Conservation (phyloP, 75 land plant species). For the Azolla pinnata region DNA sequence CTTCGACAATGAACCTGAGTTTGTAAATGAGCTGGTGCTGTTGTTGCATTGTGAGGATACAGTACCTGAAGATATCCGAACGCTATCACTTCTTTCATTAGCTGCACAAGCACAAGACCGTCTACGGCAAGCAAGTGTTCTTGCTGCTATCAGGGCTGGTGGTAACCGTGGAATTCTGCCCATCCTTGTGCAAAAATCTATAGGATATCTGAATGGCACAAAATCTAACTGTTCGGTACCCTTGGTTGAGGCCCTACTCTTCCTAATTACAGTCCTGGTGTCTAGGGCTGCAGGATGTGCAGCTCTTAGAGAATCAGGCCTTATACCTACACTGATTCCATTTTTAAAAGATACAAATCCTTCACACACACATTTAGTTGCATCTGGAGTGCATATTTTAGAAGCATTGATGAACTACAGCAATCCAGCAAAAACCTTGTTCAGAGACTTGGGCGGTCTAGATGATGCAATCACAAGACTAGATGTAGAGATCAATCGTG, state of each 20-base stretch:
- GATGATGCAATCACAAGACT: slow-evolving; percentile 34
- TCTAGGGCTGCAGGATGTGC: slow-evolving; percentile 25
- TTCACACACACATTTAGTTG: slow-evolving; percentile 8
- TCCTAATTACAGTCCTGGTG: slow-evolving; percentile 30
- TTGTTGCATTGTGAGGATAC: slow-evolving; percentile 29
- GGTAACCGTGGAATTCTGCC: slow-evolving; percentile 33
- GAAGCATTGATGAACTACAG: slow-evolving; percentile 20
- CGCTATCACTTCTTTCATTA: slow-evolving; percentile 27
- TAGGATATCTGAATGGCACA: slow-evolving; percentile 23
- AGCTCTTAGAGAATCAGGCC: slow-evolving; percentile 11
- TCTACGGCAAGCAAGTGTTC: slow-evolving; percentile 30
- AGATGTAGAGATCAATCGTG: slow-evolving; percentile 22
- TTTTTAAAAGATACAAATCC: slow-evolving; percentile 11
- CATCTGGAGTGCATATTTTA: slow-evolving; percentile 11
- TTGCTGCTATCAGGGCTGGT: slow-evolving; percentile 32
- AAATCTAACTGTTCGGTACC: slow-evolving; percentile 14
- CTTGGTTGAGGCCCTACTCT: slow-evolving; percentile 37
- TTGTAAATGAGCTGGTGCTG: slow-evolving; percentile 35
- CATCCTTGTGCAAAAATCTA: slow-evolving; percentile 33
- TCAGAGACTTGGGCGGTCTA: slow-evolving; percentile 39
- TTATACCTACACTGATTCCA: slow-evolving; percentile 14
- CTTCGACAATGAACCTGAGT: slow-evolving; percentile 40
- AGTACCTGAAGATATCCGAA: slow-evolving; percentile 40
- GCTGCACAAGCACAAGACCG: slow-evolving; percentile 35
- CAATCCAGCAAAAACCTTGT: slow-evolving; percentile 27